These are phyloP conservation scores for Xylariaceae sp. DNA, from an alignment of 2,329 filamentous ascomycete species.

Conservation along the genomic window DNA sequence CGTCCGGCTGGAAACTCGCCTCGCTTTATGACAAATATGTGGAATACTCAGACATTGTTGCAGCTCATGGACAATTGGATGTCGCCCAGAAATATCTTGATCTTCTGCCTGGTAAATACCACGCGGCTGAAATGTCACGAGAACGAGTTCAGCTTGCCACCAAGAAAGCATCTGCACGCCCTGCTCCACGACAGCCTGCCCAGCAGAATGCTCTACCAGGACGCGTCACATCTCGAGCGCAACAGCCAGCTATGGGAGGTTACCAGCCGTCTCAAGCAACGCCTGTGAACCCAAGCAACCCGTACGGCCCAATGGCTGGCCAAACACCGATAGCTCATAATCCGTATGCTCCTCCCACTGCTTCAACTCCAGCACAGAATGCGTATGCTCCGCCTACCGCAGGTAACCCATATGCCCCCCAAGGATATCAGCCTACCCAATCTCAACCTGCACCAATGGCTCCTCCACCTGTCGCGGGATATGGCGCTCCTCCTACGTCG, in stretches of 20 bases:
- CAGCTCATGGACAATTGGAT: constrained; percentile 80
- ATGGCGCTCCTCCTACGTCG: constrained; percentile 36
- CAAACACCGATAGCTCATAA: constrained; percentile 27
- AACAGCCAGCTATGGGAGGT: constrained; percentile 36
- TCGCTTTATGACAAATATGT: constrained; percentile 90
- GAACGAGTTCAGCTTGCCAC: constrained; percentile 84
- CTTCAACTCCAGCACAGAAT: constrained; percentile 30
- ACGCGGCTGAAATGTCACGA: constrained; percentile 81
- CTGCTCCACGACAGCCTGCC: constrained; percentile 29
- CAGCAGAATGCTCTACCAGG: constrained; percentile 23
- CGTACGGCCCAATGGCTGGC: constrained; percentile 32
- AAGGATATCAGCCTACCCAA: constrained; percentile 57
- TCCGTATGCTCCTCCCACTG: constrained; percentile 32
- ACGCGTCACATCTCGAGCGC: constrained; percentile 38
- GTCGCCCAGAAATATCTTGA: constrained; percentile 90
- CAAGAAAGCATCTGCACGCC: constrained; percentile 48
- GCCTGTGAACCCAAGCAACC: constrained; percentile 24
- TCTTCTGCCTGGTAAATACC: constrained; percentile 78
- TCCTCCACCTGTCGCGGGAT: constrained; percentile 22
- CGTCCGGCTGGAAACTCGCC: constrained; percentile 83
- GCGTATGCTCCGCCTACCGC: constrained; percentile 33
- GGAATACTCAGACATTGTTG: constrained; percentile 94
- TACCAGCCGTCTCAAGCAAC: constrained; percentile 49
- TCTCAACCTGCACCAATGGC: constrained; percentile 25
- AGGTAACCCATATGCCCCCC: constrained; percentile 37